A percentile compares a stretch with the other conserved stretches of the same genome.
Conservation (phyloP, 116 monocot species). For the Papilionanthe hybrid region DNA sequence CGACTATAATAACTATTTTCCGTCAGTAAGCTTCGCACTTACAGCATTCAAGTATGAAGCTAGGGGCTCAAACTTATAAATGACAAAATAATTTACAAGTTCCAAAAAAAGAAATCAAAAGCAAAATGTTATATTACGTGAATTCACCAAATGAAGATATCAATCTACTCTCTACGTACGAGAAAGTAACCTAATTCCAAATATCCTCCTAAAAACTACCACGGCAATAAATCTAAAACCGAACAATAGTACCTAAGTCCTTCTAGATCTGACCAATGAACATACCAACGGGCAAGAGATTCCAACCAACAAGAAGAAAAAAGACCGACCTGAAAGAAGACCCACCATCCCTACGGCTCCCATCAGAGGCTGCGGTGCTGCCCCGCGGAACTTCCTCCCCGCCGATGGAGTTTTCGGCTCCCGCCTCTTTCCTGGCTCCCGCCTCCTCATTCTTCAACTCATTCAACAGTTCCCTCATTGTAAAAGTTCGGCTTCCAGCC, state of each 20-base stretch:
- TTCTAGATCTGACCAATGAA: not conserved
- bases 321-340: conserved; percentile 28
- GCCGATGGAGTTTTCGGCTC: conserved; percentile 8
- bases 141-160: not conserved
- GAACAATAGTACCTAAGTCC: not conserved
- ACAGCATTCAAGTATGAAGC: not conserved
- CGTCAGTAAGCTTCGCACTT: not conserved
- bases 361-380: conserved; percentile 4
- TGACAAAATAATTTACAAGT: not conserved
- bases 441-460: conserved; percentile 54
- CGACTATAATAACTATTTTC: not conserved
- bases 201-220: not conserved
- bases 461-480: conserved; percentile 78
- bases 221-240: not conserved
- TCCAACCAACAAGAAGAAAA: not conserved
- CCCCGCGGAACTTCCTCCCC: conserved; percentile 13
- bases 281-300: not conserved
- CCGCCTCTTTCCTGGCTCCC: conserved; percentile 15
- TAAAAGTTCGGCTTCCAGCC: conserved; percentile 46
- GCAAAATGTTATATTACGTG: not conserved
- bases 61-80: not conserved
- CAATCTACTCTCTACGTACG: not conserved
- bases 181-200: not conserved
- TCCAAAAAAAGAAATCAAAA: not conserved
- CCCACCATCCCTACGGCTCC: conserved; percentile 7